Evolutionary conservation across 2,329 filamentous ascomycete genomes (phyloP), one percentile per base, ranked within the genome.

Genomic region (Clarireedia monteithiana): DNA sequence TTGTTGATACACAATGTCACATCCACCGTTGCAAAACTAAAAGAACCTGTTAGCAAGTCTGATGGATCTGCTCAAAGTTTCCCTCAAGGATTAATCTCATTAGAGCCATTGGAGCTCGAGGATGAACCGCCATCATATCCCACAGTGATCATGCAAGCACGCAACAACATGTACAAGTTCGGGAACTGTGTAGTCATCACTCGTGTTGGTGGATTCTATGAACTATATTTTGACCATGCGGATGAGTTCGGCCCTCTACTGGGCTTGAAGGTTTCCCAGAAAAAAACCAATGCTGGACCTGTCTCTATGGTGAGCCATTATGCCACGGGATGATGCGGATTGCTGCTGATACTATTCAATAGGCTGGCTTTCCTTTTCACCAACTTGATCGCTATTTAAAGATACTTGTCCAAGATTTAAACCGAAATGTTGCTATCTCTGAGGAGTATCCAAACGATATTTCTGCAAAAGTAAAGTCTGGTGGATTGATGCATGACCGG

Each of bases 141-240:
- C 15, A 88, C 89, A n/a, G 88, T 97, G 48, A 76, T 97, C 57
- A 82, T 90, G 67, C 91, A 96, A 69, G 92, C 89, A 27, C 82
- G 84, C 56, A 89, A 85, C 63, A 95, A 96, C 72, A 96, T 97
- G 86, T 80, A 84, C 63, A 91, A 87, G 66, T 96, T 95, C 73
- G 82, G 85, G 66, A 90, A 95, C 65, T 97, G 92, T 72, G 88
- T 99, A 40, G 72, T 99, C 6, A 74, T 99, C 58, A 99, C 94
- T 4, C 83, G 92, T 56, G 91, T 99, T 27, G 94, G 94, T 55
- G 86, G 91, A 58, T 99, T 99, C 73, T 99, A 97, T 72, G 94
- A 99, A 80, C 76, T 99, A 57, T 99, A 99, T 73, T 95, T 97
- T 70, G 88, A 95, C 65, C 91, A 99, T 69, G 94, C 95, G 10